Evolutionary conservation across 352 stramenopile species (phyloP), one percentile per base, ranked within the genome.

Genomic region (Globisporangium barbulae): DNA sequence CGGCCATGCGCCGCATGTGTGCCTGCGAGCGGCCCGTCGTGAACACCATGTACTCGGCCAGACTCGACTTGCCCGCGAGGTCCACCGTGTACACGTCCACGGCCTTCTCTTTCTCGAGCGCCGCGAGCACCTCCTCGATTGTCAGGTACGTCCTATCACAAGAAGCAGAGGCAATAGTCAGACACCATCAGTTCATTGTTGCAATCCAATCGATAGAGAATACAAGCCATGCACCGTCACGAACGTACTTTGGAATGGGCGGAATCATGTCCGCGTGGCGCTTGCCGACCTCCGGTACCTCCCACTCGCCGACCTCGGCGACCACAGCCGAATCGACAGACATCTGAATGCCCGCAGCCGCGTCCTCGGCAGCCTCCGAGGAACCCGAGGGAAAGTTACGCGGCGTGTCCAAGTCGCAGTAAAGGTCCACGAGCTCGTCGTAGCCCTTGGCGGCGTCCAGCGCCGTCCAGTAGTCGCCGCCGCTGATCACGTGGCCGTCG

Each of bases 31-130:
- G 75, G 7, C 88, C 88, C 5, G 89, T 96, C 39, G 79, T 90
- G 63, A 97, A 97, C 25, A 97, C 78, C 89, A 97, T 97, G 69
- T 86, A 89, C 63, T 96, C 81, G 10, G 88, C 89, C 47, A 96
- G 72, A 42, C 80, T 90, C 59, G 77, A 93, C 67, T 93, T 93
- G 33, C 85, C 85, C 15, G 72, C 67, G 35, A 94, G 68, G 64
- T 92, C 73, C 42, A 93, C 76, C 25, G 76, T 89, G 71, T 91
- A 89, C 47, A 94, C 74, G 60, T 93, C 71, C 31, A 93, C 88
- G 3, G 79, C 85, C 55, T 93, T 91, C 59, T 94, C 83, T 0
- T 76, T 69, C 68, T 86, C 81, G 13, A 94, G 70, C 63, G 83
- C 85, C 3, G 64, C 63, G 22, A 81, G 63, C 22, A 94, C 75